Conservation (phyloP, 2,329 filamentous ascomycete genomes). For the Anisogramma anomala region DNA sequence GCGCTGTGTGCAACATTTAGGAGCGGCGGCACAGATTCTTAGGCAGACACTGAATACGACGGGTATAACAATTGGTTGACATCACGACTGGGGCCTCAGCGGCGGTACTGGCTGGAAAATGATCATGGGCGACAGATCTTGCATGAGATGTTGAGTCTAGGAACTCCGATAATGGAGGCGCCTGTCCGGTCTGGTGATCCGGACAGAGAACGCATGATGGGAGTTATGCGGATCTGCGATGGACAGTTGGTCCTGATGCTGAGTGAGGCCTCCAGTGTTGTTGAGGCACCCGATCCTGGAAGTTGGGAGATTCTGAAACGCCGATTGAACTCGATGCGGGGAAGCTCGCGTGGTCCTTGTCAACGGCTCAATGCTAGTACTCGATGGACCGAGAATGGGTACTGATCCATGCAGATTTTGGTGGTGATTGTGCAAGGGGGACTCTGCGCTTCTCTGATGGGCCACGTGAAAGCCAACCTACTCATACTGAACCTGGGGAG, state of each 20-base stretch:
- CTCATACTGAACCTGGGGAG: too few relatives aligned
- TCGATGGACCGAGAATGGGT: too few relatives aligned
- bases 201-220: background rate
- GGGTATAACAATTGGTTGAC: background rate
- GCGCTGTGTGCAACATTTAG: constrained; percentile 89
- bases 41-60: constrained; percentile 19
- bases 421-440: too few relatives aligned
- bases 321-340: too few relatives aligned
- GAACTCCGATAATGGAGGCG: background rate
- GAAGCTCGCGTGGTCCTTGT: too few relatives aligned
- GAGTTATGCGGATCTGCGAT: background rate
- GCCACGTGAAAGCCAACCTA: too few relatives aligned
- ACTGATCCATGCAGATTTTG: too few relatives aligned
- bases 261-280: too few relatives aligned
- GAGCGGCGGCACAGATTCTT: constrained; percentile 84
- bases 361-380: too few relatives aligned
- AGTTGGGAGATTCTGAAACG: too few relatives aligned
- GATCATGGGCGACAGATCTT: background rate
- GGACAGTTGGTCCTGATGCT: too few relatives aligned
- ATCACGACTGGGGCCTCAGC: background rate
- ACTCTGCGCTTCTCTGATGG: background rate
- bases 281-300: too few relatives aligned
- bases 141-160: background rate
- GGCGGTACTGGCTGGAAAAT: background rate
- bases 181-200: background rate